Percentiles rank a stretch among this genome's conserved stretches.
phyloP scores from a whole-genome alignment of 345 rosid species.

The Citrus cavaleriei region DNA sequence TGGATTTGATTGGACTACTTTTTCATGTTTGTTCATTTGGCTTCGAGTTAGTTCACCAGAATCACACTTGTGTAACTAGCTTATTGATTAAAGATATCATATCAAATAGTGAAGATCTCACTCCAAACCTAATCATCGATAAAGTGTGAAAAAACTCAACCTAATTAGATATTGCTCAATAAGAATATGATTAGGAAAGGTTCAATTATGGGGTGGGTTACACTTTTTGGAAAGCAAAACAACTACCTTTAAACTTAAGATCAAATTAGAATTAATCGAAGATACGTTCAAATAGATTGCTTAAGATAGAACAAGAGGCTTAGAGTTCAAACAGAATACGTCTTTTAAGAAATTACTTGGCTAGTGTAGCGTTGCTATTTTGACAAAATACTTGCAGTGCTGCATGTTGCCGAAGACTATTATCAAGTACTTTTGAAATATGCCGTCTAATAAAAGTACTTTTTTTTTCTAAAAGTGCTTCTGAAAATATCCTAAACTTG shows the following conservation, averaged over 20 bases:
- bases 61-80: neutral
- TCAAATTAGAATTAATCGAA: too few species aligned
- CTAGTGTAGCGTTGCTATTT: too few species aligned
- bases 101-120: neutral
- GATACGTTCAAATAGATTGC: too few species aligned
- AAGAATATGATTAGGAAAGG: neutral
- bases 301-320: too few species aligned
- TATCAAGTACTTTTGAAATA: too few species aligned
- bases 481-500: neutral
- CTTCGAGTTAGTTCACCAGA: slow-evolving; percentile 16
- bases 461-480: too few species aligned
- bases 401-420: too few species aligned
- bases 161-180: neutral
- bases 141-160: neutral
- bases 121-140: slow-evolving; percentile 4
- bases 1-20: slow-evolving; percentile 13
- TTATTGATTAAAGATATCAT: neutral
- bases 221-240: neutral
- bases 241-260: neutral
- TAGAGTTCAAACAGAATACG: too few species aligned
- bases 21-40: slow-evolving; percentile 3
- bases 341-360: too few species aligned
- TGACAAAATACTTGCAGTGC: too few species aligned
- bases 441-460: too few species aligned
- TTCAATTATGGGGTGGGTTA: neutral